Conservation (phyloP, 768 basidiomycete genomes). For the Suillus cothurnatus region DNA sequence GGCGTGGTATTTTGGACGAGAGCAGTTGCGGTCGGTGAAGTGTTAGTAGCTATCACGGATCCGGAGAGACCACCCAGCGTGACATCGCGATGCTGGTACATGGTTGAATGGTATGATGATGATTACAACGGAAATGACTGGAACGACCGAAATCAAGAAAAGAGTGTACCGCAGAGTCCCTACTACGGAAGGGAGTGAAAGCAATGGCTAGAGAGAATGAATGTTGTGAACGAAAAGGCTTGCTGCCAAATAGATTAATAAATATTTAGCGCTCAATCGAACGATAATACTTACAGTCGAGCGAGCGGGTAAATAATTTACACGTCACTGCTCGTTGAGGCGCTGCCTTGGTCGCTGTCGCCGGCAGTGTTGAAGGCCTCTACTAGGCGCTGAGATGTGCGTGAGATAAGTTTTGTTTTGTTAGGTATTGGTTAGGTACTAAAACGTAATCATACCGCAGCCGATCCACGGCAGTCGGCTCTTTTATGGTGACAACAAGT, state of each 20-base stretch:
- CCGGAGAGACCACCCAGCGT: conserved; percentile 17
- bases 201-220: background rate
- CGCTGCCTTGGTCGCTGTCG: background rate
- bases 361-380: background rate
- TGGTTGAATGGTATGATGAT: conserved; percentile 9
- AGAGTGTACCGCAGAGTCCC: conserved; percentile 18
- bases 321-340: conserved; percentile 5
- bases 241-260: background rate
- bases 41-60: conserved; percentile 24
- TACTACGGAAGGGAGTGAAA: conserved; percentile 25
- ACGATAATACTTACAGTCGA: background rate
- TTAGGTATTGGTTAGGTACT: background rate
- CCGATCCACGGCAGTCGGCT: background rate
- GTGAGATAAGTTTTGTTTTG: background rate
- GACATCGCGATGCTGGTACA: conserved; percentile 16
- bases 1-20: conserved; percentile 24
- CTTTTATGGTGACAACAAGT: background rate
- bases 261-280: background rate
- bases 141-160: conserved; percentile 17
- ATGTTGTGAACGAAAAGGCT: background rate
- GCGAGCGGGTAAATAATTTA: background rate
- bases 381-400: background rate
- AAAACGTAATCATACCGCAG: background rate
- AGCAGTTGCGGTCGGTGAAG: conserved; percentile 28
- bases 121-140: conserved; percentile 6